Conservation (phyloP, 495 filamentous ascomycete genomes). For the Friedmanniomyces simplex region DNA sequence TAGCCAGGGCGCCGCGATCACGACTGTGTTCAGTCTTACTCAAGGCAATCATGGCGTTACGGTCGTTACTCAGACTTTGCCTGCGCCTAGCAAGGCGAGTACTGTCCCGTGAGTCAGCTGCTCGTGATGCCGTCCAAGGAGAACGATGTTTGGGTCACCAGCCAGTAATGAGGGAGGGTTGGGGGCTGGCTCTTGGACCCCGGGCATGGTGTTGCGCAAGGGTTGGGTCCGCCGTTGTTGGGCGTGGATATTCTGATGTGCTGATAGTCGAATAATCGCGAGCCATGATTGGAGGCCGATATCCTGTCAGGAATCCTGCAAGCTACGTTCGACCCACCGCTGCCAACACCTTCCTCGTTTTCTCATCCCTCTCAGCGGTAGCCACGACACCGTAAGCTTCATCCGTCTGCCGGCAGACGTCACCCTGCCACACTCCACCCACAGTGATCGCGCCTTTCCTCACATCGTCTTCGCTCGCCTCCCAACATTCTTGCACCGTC, state of each 20-base stretch:
- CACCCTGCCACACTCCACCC: constrained; percentile 32
- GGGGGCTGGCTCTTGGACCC: background rate
- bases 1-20: too few relatives aligned
- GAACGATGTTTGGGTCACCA: too few relatives aligned
- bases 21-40: too few relatives aligned
- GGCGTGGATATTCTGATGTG: too few relatives aligned
- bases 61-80: background rate
- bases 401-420: constrained; percentile 23
- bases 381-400: constrained; percentile 29
- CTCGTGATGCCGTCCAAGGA: too few relatives aligned
- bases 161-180: background rate
- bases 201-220: background rate
- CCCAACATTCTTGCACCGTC: constrained; percentile 47
- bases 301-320: background rate
- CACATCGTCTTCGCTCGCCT: constrained; percentile 26
- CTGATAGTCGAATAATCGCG: background rate
- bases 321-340: constrained; percentile 9
- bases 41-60: too few relatives aligned
- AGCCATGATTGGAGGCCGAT: background rate
- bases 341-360: constrained; percentile 26
- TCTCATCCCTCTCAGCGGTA: constrained; percentile 22
- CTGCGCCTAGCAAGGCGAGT: background rate
- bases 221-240: too few relatives aligned
- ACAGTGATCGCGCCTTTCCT: constrained; percentile 29
- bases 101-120: background rate